Percentiles rank a stretch among this genome's conserved stretches.
phyloP scores from a whole-genome alignment of 2,329 filamentous ascomycete genomes.

The Xenosphaeropsis pyriputrescens region DNA sequence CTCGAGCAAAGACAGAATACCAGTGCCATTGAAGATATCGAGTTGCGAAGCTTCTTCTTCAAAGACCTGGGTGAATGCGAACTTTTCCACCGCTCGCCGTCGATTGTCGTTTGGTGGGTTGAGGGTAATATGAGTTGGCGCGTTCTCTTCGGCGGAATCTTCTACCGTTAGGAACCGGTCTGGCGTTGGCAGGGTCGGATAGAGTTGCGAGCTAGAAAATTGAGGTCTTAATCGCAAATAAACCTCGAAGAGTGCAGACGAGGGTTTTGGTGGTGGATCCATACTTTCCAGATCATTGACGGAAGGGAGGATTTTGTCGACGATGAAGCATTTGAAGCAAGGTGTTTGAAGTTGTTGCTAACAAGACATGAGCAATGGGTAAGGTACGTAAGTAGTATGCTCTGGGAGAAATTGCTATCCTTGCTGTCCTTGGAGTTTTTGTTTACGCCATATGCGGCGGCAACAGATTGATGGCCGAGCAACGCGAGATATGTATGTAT shows the following conservation, averaged over 20 bases:
- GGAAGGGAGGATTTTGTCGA: too few relatives aligned
- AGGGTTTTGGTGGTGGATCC: conserved; percentile 25
- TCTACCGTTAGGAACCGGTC: conserved; percentile 76
- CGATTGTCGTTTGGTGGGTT: conserved; percentile 72
- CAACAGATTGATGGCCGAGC: too few relatives aligned
- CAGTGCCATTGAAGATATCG: conserved; percentile 72
- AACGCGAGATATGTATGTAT: too few relatives aligned
- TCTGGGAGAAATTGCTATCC: too few relatives aligned
- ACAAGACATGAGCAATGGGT: too few relatives aligned
- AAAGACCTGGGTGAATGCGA: conserved; percentile 88
- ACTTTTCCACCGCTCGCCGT: conserved; percentile 80
- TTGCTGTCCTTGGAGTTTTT: neutral
- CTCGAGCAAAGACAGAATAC: conserved; percentile 60
- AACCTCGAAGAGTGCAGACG: conserved; percentile 68
- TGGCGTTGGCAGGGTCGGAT: conserved; percentile 21
- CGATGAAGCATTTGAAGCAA: too few relatives aligned
- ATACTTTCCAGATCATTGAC: conserved; percentile 11
- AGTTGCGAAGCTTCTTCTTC: conserved; percentile 74
- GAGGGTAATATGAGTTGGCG: conserved; percentile 58
- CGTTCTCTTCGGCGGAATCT: conserved; percentile 25
- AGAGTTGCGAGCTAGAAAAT: conserved; percentile 21
- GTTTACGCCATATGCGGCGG: neutral
- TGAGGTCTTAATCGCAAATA: conserved; percentile 74
- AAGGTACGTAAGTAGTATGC: too few relatives aligned
- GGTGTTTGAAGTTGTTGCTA: too few relatives aligned